A percentile compares a stretch with the other conserved stretches of the same genome.
phyloP scores from a whole-genome alignment of 2,329 filamentous ascomycete genomes.

The Phialophora verrucosa region DNA sequence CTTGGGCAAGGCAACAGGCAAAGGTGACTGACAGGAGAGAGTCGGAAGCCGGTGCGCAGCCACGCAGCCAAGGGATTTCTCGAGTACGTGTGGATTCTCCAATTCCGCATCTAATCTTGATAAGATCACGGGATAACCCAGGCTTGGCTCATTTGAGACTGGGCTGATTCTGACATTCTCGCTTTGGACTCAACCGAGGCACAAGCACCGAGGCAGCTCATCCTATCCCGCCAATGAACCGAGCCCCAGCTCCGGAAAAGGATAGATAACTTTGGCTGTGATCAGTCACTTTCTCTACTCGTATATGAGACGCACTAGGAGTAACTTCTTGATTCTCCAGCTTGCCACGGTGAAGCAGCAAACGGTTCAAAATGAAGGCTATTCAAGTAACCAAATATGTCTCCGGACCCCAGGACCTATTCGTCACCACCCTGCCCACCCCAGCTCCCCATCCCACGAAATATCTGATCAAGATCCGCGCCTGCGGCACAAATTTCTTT shows the following conservation, averaged over 20 bases:
- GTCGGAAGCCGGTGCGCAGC: not conserved
- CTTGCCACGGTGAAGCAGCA: not conserved
- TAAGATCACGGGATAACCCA: not conserved
- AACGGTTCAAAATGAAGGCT: slow-evolving; percentile 34
- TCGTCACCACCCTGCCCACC: slow-evolving; percentile 74
- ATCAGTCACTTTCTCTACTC: not conserved
- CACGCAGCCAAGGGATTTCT: not conserved
- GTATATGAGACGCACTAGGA: not conserved
- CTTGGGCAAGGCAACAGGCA: slow-evolving; percentile 7
- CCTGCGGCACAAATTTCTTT: slow-evolving; percentile 93
- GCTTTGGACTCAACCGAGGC: slow-evolving; percentile 6
- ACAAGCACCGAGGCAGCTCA: not conserved
- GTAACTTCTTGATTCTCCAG: not conserved
- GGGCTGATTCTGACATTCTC: not conserved
- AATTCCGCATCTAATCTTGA: slow-evolving; percentile 10
- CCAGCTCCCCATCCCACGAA: slow-evolving; percentile 73
- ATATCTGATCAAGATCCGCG: slow-evolving; percentile 86
- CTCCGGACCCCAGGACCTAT: slow-evolving; percentile 79
- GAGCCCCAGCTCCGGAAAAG: slow-evolving; percentile 13
- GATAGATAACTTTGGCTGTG: not conserved
- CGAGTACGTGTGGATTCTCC: not conserved
- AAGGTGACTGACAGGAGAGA: not conserved
- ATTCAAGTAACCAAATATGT: slow-evolving; percentile 41
- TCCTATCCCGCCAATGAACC: slow-evolving; percentile 10
- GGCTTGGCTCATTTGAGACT: not conserved